Conservation (phyloP, 768 basidiomycete genomes). For the Austroboletus festivus region DNA sequence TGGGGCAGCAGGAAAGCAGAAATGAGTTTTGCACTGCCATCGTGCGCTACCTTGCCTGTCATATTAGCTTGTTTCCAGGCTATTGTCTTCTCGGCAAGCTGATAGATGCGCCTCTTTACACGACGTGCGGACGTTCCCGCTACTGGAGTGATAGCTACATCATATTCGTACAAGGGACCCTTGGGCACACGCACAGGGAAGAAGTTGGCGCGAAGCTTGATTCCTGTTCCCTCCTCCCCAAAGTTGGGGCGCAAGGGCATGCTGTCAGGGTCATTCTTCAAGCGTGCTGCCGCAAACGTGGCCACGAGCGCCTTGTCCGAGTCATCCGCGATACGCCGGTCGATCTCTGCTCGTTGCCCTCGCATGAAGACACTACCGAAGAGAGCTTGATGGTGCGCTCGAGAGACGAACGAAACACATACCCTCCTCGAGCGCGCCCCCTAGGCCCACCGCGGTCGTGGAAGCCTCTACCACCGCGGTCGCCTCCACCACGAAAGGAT, state of each 20-base stretch:
- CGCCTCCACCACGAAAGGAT: constrained; percentile 26
- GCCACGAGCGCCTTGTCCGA: constrained; percentile 45
- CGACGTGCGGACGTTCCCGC: constrained; percentile 34
- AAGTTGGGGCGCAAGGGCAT: constrained; percentile 50
- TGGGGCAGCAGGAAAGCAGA: constrained; percentile 39
- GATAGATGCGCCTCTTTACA: constrained; percentile 44
- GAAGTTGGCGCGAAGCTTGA: constrained; percentile 53
- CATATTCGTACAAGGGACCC: constrained; percentile 47
- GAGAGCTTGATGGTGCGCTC: neutral
- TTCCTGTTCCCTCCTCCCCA: constrained; percentile 39
- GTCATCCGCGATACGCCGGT: constrained; percentile 46
- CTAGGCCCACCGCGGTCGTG: constrained; percentile 28
- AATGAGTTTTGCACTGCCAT: constrained; percentile 45
- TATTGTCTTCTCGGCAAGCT: constrained; percentile 43
- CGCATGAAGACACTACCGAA: constrained; percentile 39
- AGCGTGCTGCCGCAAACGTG: constrained; percentile 26
- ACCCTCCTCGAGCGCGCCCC: constrained; percentile 40
- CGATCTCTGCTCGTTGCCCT: constrained; percentile 43
- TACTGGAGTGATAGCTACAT: constrained; percentile 39
- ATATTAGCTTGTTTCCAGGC: constrained; percentile 42
- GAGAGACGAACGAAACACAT: constrained; percentile 9
- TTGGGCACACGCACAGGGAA: constrained; percentile 48
- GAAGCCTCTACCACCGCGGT: constrained; percentile 32
- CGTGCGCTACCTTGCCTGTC: constrained; percentile 44
- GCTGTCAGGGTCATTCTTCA: constrained; percentile 20